Percentiles rank a stretch among this genome's conserved stretches.
Evolutionary conservation across 1,139 yeast species (phyloP).

Genomic region (Geotrichum australiense): DNA sequence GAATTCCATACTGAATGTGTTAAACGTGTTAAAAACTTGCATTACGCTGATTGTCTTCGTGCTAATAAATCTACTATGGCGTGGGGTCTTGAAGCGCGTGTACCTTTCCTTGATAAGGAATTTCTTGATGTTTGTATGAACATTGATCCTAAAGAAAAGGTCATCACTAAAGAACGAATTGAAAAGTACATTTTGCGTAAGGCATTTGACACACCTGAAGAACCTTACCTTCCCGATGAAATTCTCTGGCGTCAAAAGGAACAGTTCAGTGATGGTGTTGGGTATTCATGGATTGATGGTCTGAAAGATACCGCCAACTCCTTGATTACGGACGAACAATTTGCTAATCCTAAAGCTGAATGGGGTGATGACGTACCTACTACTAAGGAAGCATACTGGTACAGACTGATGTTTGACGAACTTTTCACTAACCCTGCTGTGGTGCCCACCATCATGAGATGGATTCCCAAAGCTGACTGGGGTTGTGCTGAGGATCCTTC

Average conservation of each 20-base stretch:
- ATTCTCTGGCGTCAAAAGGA: conserved; percentile 99
- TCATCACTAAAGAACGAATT: conserved; percentile 69
- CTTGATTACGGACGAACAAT: conserved; percentile 78
- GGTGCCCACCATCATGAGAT: conserved; percentile 95
- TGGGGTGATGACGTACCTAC: conserved; percentile 96
- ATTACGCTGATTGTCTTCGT: conserved; percentile 93
- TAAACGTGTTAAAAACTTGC: conserved; percentile 92
- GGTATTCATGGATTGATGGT: conserved; percentile 98
- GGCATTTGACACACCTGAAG: conserved; percentile 86
- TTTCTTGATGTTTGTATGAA: conserved; percentile 91
- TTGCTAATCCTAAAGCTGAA: conserved; percentile 82
- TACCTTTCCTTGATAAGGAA: conserved; percentile 93
- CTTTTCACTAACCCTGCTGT: conserved; percentile 86
- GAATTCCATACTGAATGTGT: conserved; percentile 97
- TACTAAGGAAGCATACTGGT: conserved; percentile 99
- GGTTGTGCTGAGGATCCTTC: conserved; percentile 98
- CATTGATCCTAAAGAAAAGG: conserved; percentile 87
- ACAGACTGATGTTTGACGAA: conserved; percentile 92
- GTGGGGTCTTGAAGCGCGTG: conserved; percentile 99
- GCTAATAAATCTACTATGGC: conserved; percentile 99
- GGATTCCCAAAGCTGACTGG: conserved; percentile 99
- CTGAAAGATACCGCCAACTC: conserved; percentile 92
- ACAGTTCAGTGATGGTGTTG: conserved; percentile 99
- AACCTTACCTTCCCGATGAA: conserved; percentile 90
- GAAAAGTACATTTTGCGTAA: conserved; percentile 94